Evolutionary conservation across 2,329 filamentous ascomycete species (phyloP), one percentile per base, ranked within the genome.

Genomic region (Chrysoporthe deuterocubensis): DNA sequence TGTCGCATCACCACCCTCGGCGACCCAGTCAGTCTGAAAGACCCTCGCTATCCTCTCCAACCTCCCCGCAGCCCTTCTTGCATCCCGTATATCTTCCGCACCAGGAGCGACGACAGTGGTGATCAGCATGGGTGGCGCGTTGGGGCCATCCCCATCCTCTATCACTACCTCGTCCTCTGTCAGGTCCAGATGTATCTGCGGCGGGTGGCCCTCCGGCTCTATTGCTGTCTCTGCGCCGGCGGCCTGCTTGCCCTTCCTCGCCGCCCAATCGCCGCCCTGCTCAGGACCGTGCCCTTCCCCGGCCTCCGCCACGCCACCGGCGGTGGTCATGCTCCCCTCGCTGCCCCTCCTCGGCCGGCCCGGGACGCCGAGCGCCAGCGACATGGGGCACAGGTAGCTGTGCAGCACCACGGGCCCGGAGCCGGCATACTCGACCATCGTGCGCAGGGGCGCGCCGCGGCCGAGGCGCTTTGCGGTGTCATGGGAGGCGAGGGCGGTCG

Each of bases 351-450:
- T 46, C 32, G 11, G 40, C 6, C 56, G 42, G n/a, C 65, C 65
- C 0, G 69, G 67, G 0, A 46, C 43, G 54, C 68, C 69, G 9
- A 70, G 59, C 4, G 62, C 65, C 1, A 69, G 67, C 0, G 64
- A 66, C 69, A 70, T 70, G 57, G 69, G 69, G 61, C 69, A 70
- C 48, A 70, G 58, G 67, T 69, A 70, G 64, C 64, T 64, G 66
- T 70, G 67, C 1, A 83, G 73, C 57, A 83, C 75, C 61, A 82
- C 76, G 71, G 81, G 76, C 32, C 80, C 80, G 61, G 77, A 77
- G 50, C 80, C 77, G 2, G 78, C 78, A 74, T 86, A 85, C 74
- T 89, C 87, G 74, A 89, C 82, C 76, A 89, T 84, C 70, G 89
- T 81, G 75, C 87, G 84, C 73, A 85, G 81, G 2, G 86, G 84